phyloP scores from a whole-genome alignment of 306 rosid genomes.

The Vigna trinervia region DNA sequence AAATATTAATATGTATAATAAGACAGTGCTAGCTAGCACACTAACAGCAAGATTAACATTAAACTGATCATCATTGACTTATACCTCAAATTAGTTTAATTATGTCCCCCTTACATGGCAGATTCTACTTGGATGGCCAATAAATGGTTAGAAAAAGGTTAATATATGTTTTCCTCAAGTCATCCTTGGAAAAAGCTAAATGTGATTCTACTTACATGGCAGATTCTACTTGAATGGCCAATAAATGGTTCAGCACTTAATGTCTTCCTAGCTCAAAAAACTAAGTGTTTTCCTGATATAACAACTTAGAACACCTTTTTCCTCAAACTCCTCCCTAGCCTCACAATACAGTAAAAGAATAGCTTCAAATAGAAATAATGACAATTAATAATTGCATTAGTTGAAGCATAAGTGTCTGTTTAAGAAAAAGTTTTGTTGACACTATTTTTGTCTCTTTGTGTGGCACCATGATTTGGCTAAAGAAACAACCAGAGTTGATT shows the following conservation, averaged over 20 bases:
- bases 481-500: too few species aligned
- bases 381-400: slow-evolving; percentile 34
- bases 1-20: slow-evolving; percentile 1
- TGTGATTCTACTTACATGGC: slow-evolving; percentile 2
- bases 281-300: slow-evolving; percentile 45
- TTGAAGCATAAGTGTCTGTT: slow-evolving; percentile 31
- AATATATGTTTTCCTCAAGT: background rate
- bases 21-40: slow-evolving; percentile 30
- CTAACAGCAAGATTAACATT: slow-evolving; percentile 34
- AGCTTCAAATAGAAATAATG: slow-evolving; percentile 37
- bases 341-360: slow-evolving; percentile 50
- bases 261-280: slow-evolving; percentile 53
- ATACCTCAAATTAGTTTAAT: slow-evolving; percentile 5
- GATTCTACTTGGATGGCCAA: slow-evolving; percentile 43
- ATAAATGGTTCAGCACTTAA: slow-evolving; percentile 47
- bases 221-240: slow-evolving; percentile 18
- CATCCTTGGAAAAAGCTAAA: background rate
- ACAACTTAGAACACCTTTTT: slow-evolving; percentile 45
- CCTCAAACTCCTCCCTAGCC: slow-evolving; percentile 55
- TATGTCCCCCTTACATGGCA: slow-evolving; percentile 39
- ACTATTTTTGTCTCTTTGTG: background rate
- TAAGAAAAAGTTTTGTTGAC: background rate
- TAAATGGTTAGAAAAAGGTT: slow-evolving; percentile 31
- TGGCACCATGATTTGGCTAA: too few species aligned
- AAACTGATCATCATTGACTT: slow-evolving; percentile 53